Evolutionary conservation across 306 rosid genomes (phyloP), one percentile per base, ranked within the genome.

Genomic region (Alnus glutinosa): DNA sequence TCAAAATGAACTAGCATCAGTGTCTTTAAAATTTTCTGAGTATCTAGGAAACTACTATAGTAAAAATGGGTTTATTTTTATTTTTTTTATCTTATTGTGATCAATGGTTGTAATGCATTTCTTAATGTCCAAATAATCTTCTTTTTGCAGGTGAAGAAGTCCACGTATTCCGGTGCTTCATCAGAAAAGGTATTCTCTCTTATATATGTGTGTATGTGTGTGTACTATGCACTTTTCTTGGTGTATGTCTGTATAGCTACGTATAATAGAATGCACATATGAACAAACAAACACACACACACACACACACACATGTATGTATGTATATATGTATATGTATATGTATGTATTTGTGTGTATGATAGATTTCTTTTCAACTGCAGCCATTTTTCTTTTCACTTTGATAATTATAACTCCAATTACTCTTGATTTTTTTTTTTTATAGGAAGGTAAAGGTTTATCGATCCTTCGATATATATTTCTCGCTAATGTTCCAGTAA

Each of bases 401-500:
- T 71, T 73, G n/a, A 63, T 57, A 28, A 76, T 71, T 84, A 70
- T 76, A 76, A 75, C 74, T 44, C 57, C 47, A 63, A 51, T 71
- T 55, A 15, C 48, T 64, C 68, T 62, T 30, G 15, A 10, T 23
- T 50, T 51, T 37, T 75, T 74, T 77, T 73, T 80, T 73, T 61
- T 39, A 72, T 71, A 92, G 98, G 96, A 86, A 77, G 81, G 89
- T 71, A 80, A 89, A 79, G 95, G 88, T 36, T 74, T 81, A 64
- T 59, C 79, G 12, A 73, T 87, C 81, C 92, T 94, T 73, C 90
- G 87, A 74, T 91, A 92, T 74, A 87, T 87, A 51, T 89, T 94
- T 88, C 86, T 94, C 70, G 97, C 98, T 15, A 89, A 94, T 62
- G 97, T 94, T 55, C 92, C 90, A 5, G 98, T 94, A 84, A 74